Evolutionary conservation across 2,329 filamentous ascomycete genomes (phyloP), one percentile per base, ranked within the genome.

Genomic region (Phialemoniopsis sp.): DNA sequence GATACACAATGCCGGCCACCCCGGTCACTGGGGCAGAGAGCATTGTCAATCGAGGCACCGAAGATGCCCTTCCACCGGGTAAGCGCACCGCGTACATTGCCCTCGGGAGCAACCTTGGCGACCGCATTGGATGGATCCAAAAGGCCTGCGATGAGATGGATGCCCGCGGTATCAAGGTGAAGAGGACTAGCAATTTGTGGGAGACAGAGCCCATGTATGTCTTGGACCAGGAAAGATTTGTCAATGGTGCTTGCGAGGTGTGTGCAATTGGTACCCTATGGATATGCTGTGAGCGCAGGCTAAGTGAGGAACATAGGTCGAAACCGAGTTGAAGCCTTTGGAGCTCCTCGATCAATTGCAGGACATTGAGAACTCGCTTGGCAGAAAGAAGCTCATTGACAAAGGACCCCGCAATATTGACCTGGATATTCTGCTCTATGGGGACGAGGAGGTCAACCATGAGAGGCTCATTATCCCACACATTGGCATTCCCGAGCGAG

Each of bases 171-270:
- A 88, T 97, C 56, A 78, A 66, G 38, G 76, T 98, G 30, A 74
- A 80, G 53, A 75, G 83, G 52, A 95, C 91, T 0, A 97, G 91
- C 60, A 85, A 82, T 45, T 70, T 98, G 4, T 98, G 93, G 77
- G 89, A 97, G 67, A 98, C 91, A 4, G 82, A 88, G 52, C 89
- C 93, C 16, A 98, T 98, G 93, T 98, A 98, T 62, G 86, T 96
- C 47, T 68, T 86, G 46, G 85, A 96, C 46, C 93, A 98, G 60
- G 82, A 82, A 46, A 78, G 79, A 21, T 98, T 98, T 57, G 68
- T 96, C 35, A 98, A 98, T 58, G 93, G 89, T 15, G 90, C 83
- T 41, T 95, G 89, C 60, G 87, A 95, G 80, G 89, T 94, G 35
- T 15, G 14, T 26, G 18, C 37, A 38, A 40, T 40, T 18, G 13